Conservation (phyloP, 257 asterid species). For the Echites panduratus region DNA sequence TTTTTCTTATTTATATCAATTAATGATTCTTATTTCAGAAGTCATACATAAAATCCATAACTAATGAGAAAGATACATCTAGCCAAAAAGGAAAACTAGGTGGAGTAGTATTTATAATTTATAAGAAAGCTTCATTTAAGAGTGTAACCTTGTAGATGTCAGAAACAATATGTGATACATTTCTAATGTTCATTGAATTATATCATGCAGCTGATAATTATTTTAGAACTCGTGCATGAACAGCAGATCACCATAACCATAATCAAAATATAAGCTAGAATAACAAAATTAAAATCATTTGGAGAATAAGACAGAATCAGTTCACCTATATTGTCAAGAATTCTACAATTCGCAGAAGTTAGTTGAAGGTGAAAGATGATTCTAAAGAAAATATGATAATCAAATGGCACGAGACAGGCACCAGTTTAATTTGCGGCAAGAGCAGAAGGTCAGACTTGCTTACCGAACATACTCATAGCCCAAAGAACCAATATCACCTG, state of each 20-base stretch:
- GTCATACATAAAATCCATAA: too few species aligned
- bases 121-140: not conserved
- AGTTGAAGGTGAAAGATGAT: constrained; percentile 35
- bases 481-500: constrained; percentile 94
- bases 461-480: too few species aligned
- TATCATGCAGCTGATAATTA: not conserved
- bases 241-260: not conserved
- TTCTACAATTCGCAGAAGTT: not conserved
- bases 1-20: too few species aligned
- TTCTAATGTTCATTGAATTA: not conserved
- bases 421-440: too few species aligned
- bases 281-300: too few species aligned
- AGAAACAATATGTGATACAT: not conserved
- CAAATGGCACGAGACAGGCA: too few species aligned
- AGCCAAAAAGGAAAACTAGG: not conserved
- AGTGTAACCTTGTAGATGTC: not conserved
- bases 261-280: not conserved
- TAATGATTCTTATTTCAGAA: too few species aligned
- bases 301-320: not conserved
- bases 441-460: too few species aligned
- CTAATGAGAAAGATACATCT: too few species aligned
- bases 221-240: not conserved
- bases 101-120: too few species aligned
- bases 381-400: too few species aligned
- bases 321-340: not conserved